Conservation (phyloP, 2,329 filamentous ascomycete genomes). For the Monilinia vaccinii-corymbosi region DNA sequence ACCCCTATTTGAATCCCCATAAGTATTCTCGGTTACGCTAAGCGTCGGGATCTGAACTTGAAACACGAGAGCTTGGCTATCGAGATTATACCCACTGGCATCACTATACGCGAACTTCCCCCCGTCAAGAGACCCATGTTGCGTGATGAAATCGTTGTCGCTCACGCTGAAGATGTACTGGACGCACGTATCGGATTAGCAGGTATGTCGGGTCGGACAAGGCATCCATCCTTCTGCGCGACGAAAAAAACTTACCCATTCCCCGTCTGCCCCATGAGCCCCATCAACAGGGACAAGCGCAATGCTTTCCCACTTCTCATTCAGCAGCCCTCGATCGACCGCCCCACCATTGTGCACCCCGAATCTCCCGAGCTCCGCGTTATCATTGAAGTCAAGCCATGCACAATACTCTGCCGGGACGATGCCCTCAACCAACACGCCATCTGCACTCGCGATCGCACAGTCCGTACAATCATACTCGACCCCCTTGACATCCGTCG, state of each 20-base stretch:
- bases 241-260: slow-evolving; percentile 36
- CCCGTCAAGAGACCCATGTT: slow-evolving; percentile 49
- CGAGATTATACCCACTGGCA: slow-evolving; percentile 43
- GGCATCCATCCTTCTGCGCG: too few species aligned
- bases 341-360: slow-evolving; percentile 59
- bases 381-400: slow-evolving; percentile 61
- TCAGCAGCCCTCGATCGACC: slow-evolving; percentile 49
- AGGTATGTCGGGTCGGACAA: neutral
- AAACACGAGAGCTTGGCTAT: slow-evolving; percentile 53
- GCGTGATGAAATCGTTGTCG: slow-evolving; percentile 70
- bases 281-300: slow-evolving; percentile 51
- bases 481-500: slow-evolving; percentile 49
- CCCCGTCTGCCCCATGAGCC: slow-evolving; percentile 37
- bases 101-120: slow-evolving; percentile 46
- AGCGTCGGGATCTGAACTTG: slow-evolving; percentile 20
- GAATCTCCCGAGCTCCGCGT: slow-evolving; percentile 54
- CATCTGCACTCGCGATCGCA: slow-evolving; percentile 33
- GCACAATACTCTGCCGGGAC: slow-evolving; percentile 52
- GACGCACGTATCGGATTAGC: neutral
- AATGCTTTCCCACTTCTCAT: slow-evolving; percentile 71
- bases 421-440: slow-evolving; percentile 44
- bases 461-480: slow-evolving; percentile 33
- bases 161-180: slow-evolving; percentile 54
- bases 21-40: neutral
- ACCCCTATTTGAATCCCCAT: neutral